Evolutionary conservation across 345 rosid species (phyloP), one percentile per base, ranked within the genome.

Genomic region (Eucalyptus tenuipes): DNA sequence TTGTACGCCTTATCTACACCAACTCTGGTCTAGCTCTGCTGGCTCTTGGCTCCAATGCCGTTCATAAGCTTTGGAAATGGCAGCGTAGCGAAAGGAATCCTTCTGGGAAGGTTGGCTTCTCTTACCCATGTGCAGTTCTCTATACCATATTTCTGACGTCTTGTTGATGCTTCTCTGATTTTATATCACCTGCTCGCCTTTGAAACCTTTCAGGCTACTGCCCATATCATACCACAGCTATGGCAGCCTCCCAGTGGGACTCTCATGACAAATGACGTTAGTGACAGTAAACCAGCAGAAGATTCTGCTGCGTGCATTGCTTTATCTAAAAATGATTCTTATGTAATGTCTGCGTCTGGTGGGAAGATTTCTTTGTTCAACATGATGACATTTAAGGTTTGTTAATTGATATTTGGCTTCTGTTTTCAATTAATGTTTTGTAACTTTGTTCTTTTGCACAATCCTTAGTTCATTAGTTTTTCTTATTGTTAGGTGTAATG

Each of bases 311-410:
- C 98, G 7, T 97, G 98, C 95, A 93, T 97, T 91, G 98, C 99
- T 7, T 92, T 97, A 68, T 95, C 98, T n/a, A 97, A 95, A 90
- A 96, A 95, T 92, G 98, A 97, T 92, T 95, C 98, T 75, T 97
- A 96, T 88, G 96, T 97, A 50, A 94, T 96, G 96, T 96, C 98
- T 71, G 95, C 99, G 87, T 97, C 98, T 5, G 98, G 99, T 71
- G 98, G 99, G 71, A 96, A 96, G 90, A 93, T 95, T 71, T 95
- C 98, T 52, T 91, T 96, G 89, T 97, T 96, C 94, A 97, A 97
- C 92, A 92, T 96, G 97, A 95, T 95, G 97, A 97, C 97, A 29
- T 97, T 95, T 90, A 95, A 95, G 98, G 99, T 96, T 87, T 50
- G 47, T 71, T 87, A 87, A 49, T 48, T 50, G 61, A n/a, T 71